These are phyloP conservation scores for Fusarium sp. DNA, from an alignment of 2,329 filamentous ascomycete genomes.

Conservation along the genomic window DNA sequence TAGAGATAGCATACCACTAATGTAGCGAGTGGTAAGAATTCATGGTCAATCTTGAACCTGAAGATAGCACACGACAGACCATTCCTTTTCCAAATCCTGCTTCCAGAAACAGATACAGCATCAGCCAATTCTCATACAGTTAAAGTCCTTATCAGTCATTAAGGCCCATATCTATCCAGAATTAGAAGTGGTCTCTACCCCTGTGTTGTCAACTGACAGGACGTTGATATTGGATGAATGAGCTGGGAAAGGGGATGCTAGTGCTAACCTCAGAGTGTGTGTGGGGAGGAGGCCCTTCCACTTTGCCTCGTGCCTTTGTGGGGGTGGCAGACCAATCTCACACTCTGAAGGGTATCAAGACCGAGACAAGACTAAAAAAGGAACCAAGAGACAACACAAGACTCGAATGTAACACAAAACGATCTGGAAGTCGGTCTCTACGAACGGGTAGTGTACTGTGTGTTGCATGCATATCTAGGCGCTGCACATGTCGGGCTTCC, in stretches of 20 bases:
- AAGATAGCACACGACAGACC: background rate
- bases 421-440: slow-evolving; percentile 4
- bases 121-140: background rate
- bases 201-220: background rate
- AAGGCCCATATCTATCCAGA: background rate
- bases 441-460: background rate
- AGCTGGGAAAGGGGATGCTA: slow-evolving; percentile 27
- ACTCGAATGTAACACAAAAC: slow-evolving; percentile 1
- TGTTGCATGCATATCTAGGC: background rate
- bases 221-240: background rate
- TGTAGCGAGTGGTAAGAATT: background rate
- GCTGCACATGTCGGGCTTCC: slow-evolving; percentile 1
- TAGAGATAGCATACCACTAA: background rate
- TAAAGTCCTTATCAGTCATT: background rate
- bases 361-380: slow-evolving; percentile 38
- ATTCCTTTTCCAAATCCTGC: background rate
- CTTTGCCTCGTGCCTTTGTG: slow-evolving; percentile 28
- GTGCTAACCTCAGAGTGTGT: slow-evolving; percentile 11
- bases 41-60: background rate
- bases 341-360: slow-evolving; percentile 38
- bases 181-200: background rate
- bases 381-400: slow-evolving; percentile 9
- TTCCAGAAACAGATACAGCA: background rate
- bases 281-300: slow-evolving; percentile 18
- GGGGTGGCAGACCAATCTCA: slow-evolving; percentile 34